Evolutionary conservation across 805 yeast genomes (phyloP).

Genomic region (Sugiyamaella floridensis): DNA sequence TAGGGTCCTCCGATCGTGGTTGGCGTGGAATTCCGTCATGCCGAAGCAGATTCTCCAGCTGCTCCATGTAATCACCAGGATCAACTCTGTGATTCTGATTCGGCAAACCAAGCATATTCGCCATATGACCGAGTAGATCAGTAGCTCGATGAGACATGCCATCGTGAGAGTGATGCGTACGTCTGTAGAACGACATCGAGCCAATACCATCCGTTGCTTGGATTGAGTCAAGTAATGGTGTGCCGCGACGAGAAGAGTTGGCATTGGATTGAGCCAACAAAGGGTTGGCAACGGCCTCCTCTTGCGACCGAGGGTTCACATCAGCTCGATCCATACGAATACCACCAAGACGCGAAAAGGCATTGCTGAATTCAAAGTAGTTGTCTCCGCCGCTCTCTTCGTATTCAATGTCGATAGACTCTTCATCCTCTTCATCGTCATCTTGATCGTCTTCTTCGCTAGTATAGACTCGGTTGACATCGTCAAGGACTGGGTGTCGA

Average conservation of each 20-base stretch:
- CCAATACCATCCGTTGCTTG: background rate
- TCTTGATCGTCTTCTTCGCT: conserved; percentile 30
- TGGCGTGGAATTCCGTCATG: conserved; percentile 8
- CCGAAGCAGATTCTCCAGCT: conserved; percentile 7
- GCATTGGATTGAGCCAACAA: conserved; percentile 6
- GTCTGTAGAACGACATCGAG: background rate
- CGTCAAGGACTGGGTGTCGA: conserved; percentile 4
- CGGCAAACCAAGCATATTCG: conserved; percentile 4
- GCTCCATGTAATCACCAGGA: conserved; percentile 12
- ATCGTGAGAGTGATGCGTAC: conserved; percentile 3
- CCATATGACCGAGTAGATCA: conserved; percentile 15
- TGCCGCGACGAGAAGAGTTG: background rate
- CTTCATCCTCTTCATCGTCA: conserved; percentile 18
- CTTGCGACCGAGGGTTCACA: conserved; percentile 2
- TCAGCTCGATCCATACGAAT: conserved; percentile 8
- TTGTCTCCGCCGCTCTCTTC: conserved; percentile 6
- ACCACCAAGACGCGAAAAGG: conserved; percentile 11
- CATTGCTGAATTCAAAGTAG: conserved; percentile 9
- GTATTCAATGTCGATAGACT: conserved; percentile 7
- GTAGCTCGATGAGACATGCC: conserved; percentile 1
- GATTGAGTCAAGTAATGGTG: background rate
- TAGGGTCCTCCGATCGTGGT: conserved; percentile 7
- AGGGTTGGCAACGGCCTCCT: conserved; percentile 12
- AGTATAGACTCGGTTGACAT: conserved; percentile 6
- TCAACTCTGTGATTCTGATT: conserved; percentile 2